Percentiles rank a stretch among this genome's conserved stretches.
phyloP scores from a whole-genome alignment of 2,329 filamentous ascomycete species.

The Plenodomus lindquistii region DNA sequence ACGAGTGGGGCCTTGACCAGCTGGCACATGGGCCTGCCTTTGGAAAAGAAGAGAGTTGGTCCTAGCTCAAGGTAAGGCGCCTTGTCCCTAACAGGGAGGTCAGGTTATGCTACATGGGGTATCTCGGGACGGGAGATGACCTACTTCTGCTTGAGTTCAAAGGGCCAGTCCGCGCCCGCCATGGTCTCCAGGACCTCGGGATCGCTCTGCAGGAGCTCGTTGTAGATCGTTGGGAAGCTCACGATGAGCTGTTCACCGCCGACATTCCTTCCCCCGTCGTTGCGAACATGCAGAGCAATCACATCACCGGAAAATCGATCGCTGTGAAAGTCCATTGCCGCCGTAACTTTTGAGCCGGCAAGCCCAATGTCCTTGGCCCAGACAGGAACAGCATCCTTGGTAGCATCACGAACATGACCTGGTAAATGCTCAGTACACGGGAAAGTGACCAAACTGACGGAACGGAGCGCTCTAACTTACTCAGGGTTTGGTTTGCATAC shows the following conservation, averaged over 20 bases:
- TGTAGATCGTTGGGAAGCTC: conserved; percentile 43
- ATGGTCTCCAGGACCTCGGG: conserved; percentile 42
- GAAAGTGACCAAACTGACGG: not conserved
- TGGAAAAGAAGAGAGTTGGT: conserved; percentile 41
- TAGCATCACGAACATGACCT: conserved; percentile 44
- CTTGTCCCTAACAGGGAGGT: conserved; percentile 19
- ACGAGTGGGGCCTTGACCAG: conserved; percentile 44
- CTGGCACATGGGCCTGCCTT: conserved; percentile 42
- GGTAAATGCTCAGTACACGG: not conserved
- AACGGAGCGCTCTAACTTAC: conserved; percentile 12
- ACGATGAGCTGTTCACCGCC: conserved; percentile 41
- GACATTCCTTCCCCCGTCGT: conserved; percentile 33
- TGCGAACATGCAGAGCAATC: conserved; percentile 39
- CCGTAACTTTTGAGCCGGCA: conserved; percentile 43
- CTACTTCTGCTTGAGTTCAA: conserved; percentile 45
- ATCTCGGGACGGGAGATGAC: conserved; percentile 1
- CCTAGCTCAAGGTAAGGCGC: conserved; percentile 39
- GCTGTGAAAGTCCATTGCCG: conserved; percentile 44
- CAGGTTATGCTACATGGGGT: not conserved
- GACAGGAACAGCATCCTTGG: conserved; percentile 34
- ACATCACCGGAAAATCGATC: conserved; percentile 45
- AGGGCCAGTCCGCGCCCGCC: conserved; percentile 41
- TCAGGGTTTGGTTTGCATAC: conserved; percentile 44
- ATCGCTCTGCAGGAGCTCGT: conserved; percentile 37
- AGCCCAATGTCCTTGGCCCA: conserved; percentile 42